Conservation (phyloP, 1,284 basidiomycete species). For the Athelia psychrophila region DNA sequence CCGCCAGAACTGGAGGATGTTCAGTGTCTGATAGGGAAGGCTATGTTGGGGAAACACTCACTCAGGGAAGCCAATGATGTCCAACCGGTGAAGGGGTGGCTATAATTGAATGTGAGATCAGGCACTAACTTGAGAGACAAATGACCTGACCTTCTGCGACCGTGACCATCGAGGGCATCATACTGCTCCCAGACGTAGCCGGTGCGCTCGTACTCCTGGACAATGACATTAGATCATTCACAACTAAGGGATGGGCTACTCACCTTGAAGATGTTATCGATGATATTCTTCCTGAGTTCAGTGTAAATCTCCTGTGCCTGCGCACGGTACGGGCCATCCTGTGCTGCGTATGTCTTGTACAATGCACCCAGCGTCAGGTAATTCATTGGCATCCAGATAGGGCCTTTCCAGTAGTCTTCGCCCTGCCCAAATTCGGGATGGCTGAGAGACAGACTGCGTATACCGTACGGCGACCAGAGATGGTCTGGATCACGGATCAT, state of each 20-base stretch:
- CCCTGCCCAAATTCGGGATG: conserved; percentile 88
- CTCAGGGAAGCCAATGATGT: conserved; percentile 81
- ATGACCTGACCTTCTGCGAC: conserved; percentile 68
- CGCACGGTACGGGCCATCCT: conserved; percentile 78
- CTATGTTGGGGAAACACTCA: conserved; percentile 33
- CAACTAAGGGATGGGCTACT: conserved; percentile 10
- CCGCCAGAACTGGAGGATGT: conserved; percentile 43
- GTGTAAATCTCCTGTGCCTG: conserved; percentile 77
- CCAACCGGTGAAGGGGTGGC: conserved; percentile 94
- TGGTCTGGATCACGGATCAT: conserved; percentile 77
- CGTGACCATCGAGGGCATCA: conserved; percentile 79
- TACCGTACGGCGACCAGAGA: conserved; percentile 88
- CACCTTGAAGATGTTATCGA: conserved; percentile 86
- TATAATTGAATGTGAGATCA: conserved; percentile 26
- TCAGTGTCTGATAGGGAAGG: conserved; percentile 3
- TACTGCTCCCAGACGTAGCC: conserved; percentile 98
- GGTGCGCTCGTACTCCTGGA: conserved; percentile 84
- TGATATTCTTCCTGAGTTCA: conserved; percentile 77
- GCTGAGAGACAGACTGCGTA: conserved; percentile 81
- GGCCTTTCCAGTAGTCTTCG: conserved; percentile 96
- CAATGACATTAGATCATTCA: conserved; percentile 2
- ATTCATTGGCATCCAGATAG: conserved; percentile 97
- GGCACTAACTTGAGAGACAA: conserved; percentile 6
- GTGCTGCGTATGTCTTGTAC: conserved; percentile 76
- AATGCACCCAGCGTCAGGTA: conserved; percentile 82